Percentiles rank a stretch among this genome's conserved stretches.
Evolutionary conservation across 306 rosid genomes (phyloP).

Genomic region (Cicer arietinum): DNA sequence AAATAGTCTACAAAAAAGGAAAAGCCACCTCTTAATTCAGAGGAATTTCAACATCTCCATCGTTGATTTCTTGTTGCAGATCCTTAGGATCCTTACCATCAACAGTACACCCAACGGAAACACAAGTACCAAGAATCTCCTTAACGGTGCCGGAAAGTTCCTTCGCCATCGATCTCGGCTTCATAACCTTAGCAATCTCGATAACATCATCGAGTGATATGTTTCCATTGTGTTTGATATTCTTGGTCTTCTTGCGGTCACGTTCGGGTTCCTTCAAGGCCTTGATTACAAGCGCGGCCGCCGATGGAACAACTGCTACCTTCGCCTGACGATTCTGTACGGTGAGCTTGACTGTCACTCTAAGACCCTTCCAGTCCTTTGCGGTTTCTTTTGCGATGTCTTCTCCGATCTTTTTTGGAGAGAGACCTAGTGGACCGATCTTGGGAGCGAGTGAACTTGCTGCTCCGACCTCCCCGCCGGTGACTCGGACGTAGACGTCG

Average conservation of each 20-base stretch:
- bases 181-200: conserved; percentile 78
- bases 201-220: conserved; percentile 81
- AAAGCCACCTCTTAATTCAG: conserved; percentile 48
- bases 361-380: conserved; percentile 86
- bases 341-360: conserved; percentile 82
- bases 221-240: conserved; percentile 76
- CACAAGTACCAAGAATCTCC: conserved; percentile 81
- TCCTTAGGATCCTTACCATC: conserved; percentile 84
- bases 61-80: conserved; percentile 70
- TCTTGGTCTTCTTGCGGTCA: conserved; percentile 77
- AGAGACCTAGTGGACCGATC: conserved; percentile 88
- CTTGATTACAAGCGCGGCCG: conserved; percentile 86
- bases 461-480: conserved; percentile 89
- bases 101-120: conserved; percentile 82
- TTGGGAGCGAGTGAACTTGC: conserved; percentile 91
- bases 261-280: conserved; percentile 83
- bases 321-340: conserved; percentile 89
- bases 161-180: conserved; percentile 80
- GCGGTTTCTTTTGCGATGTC: conserved; percentile 88
- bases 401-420: conserved; percentile 90
- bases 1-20: background rate
- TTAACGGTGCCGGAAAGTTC: conserved; percentile 68
- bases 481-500: conserved; percentile 77
- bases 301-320: conserved; percentile 82
- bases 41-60: conserved; percentile 79